Conservation (phyloP, 78 protist genomes). For the Capsaspora owczarzaki region DNA sequence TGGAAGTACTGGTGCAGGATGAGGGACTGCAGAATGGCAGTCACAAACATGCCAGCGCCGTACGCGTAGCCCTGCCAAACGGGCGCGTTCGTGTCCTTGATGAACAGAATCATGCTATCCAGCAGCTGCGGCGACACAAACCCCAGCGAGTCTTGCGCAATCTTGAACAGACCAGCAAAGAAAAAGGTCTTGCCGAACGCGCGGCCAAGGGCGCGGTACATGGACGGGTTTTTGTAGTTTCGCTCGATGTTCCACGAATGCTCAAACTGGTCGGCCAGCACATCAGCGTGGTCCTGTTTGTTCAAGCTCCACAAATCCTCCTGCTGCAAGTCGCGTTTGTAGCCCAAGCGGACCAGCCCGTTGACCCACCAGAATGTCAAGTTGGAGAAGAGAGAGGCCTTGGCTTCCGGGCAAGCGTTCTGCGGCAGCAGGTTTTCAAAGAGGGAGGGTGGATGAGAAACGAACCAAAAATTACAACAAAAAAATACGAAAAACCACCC, state of each 20-base stretch:
- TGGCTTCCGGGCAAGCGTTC: constrained; percentile 10
- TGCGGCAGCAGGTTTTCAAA: neutral
- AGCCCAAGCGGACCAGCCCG: neutral
- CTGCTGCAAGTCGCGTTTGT: constrained; percentile 2
- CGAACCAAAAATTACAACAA: no score
- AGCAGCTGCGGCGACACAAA: constrained; percentile 33
- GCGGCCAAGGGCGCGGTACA: neutral
- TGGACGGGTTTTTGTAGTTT: no score
- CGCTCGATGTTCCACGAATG: neutral
- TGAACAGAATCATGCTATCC: neutral
- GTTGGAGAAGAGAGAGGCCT: constrained; percentile 1
- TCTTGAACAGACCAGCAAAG: neutral
- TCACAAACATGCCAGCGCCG: neutral
- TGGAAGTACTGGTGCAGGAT: constrained; percentile 41
- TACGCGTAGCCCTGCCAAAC: constrained; percentile 8
- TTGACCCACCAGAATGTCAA: constrained; percentile 31
- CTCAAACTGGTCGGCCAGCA: neutral
- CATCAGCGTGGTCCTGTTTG: neutral
- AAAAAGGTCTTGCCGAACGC: neutral
- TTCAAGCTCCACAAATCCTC: neutral
- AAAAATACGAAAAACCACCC: no score
- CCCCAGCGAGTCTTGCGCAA: constrained; percentile 4
- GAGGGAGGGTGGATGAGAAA: neutral
- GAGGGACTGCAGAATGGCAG: constrained; percentile 13
- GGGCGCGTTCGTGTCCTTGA: neutral